phyloP scores from a whole-genome alignment of 345 rosid genomes.

The Dimocarpus longan region DNA sequence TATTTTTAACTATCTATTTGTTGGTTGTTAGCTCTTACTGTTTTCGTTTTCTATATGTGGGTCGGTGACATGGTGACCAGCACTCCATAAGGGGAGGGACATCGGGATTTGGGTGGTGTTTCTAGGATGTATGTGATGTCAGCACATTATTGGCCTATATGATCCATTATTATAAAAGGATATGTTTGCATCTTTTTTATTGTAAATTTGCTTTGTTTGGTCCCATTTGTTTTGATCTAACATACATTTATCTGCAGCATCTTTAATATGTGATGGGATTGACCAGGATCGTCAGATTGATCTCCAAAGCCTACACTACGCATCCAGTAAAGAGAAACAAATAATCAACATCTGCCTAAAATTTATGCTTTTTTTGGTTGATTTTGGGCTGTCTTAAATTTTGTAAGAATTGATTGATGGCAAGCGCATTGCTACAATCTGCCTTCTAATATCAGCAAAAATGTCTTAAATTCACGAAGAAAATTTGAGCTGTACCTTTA shows the following conservation, averaged over 20 bases:
- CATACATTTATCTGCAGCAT: neutral
- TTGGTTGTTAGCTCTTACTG: slow-evolving; percentile 18
- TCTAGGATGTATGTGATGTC: neutral
- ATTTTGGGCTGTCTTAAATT: no score
- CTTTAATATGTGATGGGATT: neutral
- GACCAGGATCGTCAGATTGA: neutral
- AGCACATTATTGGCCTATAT: neutral
- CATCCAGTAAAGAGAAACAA: no score
- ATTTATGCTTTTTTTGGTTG: no score
- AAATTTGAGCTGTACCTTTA: neutral
- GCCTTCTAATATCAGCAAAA: no score
- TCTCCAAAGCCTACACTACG: neutral
- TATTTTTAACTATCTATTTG: neutral
- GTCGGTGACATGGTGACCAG: neutral
- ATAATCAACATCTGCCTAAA: no score
- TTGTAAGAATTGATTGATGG: no score
- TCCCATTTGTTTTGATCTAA: neutral
- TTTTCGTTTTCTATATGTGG: neutral
- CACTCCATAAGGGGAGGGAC: neutral
- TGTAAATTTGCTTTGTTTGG: neutral
- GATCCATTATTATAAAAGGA: neutral
- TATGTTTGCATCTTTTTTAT: neutral
- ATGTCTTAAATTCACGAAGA: no score
- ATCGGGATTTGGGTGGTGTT: neutral
- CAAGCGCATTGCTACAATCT: no score